A percentile compares a stretch with the other conserved stretches of the same genome.
phyloP scores from a whole-genome alignment of 208 protist genomes.

The Blastocrithidia nonstop region DNA sequence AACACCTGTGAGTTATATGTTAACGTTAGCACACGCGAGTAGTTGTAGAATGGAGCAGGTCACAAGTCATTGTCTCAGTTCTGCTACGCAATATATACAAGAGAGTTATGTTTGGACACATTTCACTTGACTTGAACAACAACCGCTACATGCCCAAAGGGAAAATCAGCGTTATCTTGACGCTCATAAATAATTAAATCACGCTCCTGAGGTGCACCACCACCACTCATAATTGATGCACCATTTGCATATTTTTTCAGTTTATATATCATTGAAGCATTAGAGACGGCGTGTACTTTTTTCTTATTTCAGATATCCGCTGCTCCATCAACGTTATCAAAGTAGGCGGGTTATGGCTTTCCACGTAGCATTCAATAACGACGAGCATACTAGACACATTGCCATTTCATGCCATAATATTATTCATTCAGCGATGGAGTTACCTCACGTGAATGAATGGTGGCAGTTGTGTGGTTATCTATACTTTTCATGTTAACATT shows the following conservation, averaged over 20 bases:
- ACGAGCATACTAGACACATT: constrained; percentile 79
- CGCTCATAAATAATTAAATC: constrained; percentile 67
- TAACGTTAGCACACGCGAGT: constrained; percentile 18
- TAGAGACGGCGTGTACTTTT: too few species aligned
- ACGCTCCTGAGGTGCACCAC: constrained; percentile 14
- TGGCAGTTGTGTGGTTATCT: neutral
- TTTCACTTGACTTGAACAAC: constrained; percentile 35
- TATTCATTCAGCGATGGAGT: too few species aligned
- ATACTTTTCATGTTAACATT: neutral
- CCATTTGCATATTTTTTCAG: constrained; percentile 37
- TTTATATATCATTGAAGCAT: too few species aligned
- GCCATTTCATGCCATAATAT: constrained; percentile 53
- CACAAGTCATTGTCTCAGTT: constrained; percentile 65
- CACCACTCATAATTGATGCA: constrained; percentile 4
- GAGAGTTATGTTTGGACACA: neutral
- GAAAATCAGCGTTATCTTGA: constrained; percentile 5
- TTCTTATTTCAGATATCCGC: constrained; percentile 71
- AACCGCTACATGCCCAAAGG: constrained; percentile 67
- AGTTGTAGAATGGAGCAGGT: constrained; percentile 59
- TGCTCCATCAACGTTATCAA: constrained; percentile 39
- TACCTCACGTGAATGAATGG: too few species aligned
- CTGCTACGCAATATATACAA: constrained; percentile 60
- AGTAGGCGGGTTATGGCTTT: constrained; percentile 19
- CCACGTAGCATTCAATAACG: constrained; percentile 77
- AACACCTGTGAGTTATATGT: too few species aligned